These are phyloP conservation scores for Colletotrichum lupini DNA, from an alignment of 2,329 filamentous ascomycete genomes.

Conservation along the genomic window DNA sequence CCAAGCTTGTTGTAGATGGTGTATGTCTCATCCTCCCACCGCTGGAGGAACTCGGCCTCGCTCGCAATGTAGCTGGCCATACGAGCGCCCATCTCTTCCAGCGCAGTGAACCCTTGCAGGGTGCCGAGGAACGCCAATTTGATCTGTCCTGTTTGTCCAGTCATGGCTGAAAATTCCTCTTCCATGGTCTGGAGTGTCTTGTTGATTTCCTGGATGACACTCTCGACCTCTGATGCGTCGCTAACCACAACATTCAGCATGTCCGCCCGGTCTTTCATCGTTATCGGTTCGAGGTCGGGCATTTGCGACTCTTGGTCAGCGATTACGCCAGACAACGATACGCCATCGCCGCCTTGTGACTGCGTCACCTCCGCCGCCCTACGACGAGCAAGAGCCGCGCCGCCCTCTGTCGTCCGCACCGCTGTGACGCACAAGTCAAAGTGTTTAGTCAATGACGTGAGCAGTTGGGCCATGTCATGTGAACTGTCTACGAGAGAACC, in stretches of 20 bases:
- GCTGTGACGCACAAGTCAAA: slow-evolving; percentile 95
- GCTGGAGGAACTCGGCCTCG: slow-evolving; percentile 69
- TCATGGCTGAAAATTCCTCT: slow-evolving; percentile 71
- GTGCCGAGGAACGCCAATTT: slow-evolving; percentile 67
- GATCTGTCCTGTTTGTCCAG: slow-evolving; percentile 70
- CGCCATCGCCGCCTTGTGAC: slow-evolving; percentile 57
- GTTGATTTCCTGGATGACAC: slow-evolving; percentile 76
- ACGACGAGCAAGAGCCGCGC: slow-evolving; percentile 74
- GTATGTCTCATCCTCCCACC: slow-evolving; percentile 81
- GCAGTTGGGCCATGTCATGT: slow-evolving; percentile 82
- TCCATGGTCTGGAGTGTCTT: slow-evolving; percentile 84
- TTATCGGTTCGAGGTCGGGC: slow-evolving; percentile 74
- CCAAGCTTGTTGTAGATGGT: slow-evolving; percentile 75
- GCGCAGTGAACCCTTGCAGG: slow-evolving; percentile 70
- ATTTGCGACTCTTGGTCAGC: slow-evolving; percentile 64
- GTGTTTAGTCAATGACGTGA: slow-evolving; percentile 85
- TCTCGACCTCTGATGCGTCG: slow-evolving; percentile 75
- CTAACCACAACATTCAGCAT: slow-evolving; percentile 84
- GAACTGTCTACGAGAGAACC: slow-evolving; percentile 77
- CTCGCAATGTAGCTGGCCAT: slow-evolving; percentile 74
- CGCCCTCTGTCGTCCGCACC: slow-evolving; percentile 88
- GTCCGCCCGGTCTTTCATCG: slow-evolving; percentile 79
- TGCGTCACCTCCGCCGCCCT: slow-evolving; percentile 73
- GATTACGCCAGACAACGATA: slow-evolving; percentile 76
- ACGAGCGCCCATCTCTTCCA: slow-evolving; percentile 75